Percentiles rank a stretch among this genome's conserved stretches.
phyloP scores from a whole-genome alignment of 2,329 filamentous ascomycete species.

The Truncatella angustata region DNA sequence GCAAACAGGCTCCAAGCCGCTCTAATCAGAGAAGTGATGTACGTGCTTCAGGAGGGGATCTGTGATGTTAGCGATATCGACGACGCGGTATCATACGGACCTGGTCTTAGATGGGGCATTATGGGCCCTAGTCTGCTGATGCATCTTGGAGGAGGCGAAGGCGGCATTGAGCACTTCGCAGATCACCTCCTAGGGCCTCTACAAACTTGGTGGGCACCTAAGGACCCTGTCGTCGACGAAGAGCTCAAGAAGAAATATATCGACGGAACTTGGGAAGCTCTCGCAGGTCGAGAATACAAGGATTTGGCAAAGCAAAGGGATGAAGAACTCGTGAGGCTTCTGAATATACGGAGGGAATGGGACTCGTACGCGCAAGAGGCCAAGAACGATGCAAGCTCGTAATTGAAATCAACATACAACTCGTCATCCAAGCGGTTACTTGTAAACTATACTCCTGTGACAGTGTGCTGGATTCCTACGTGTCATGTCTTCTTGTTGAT shows the following conservation, averaged over 20 bases:
- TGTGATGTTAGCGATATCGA: constrained; percentile 15
- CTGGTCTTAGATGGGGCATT: constrained; percentile 18
- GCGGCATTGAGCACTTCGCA: constrained; percentile 17
- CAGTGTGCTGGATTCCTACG: too few species aligned
- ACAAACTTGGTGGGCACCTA: constrained; percentile 19
- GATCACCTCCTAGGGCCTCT: constrained; percentile 19
- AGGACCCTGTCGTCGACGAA: constrained; percentile 18
- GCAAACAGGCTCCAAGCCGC: constrained; percentile 44
- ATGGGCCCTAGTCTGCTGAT: constrained; percentile 19
- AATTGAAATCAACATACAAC: background rate
- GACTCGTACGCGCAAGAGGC: constrained; percentile 13
- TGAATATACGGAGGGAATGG: constrained; percentile 17
- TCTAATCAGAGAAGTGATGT: constrained; percentile 33
- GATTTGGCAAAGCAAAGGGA: constrained; percentile 17
- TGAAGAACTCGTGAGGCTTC: constrained; percentile 17
- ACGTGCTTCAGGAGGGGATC: constrained; percentile 18
- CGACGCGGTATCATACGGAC: constrained; percentile 16
- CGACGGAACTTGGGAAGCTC: constrained; percentile 13
- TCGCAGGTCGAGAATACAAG: constrained; percentile 12
- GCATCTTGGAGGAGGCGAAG: constrained; percentile 18
- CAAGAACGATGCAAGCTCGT: too few species aligned
- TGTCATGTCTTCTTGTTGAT: too few species aligned
- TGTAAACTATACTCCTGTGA: too few species aligned
- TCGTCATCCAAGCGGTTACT: background rate
- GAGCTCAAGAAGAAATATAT: constrained; percentile 18